Percentiles rank a stretch among this genome's conserved stretches.
Conservation (phyloP, 1,284 basidiomycete genomes). For the Cryptococcus sp. region DNA sequence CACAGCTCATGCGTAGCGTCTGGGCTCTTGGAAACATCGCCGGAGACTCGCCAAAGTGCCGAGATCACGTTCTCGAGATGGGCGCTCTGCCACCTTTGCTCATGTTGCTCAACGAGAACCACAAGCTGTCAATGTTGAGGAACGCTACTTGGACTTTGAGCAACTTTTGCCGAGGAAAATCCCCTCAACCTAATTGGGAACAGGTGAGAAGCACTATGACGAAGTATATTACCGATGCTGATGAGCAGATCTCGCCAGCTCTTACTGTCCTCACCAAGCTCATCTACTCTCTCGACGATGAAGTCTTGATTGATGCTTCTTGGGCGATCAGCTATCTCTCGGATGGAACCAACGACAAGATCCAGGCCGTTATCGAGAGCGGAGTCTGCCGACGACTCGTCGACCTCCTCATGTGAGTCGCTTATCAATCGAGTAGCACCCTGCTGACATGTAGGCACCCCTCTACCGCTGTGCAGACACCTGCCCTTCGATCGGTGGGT, state of each 20-base stretch:
- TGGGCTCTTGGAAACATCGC: conserved; percentile 97
- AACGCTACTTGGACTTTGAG: conserved; percentile 98
- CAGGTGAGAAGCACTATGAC: conserved; percentile 53
- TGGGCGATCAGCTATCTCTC: conserved; percentile 99
- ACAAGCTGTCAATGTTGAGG: conserved; percentile 94
- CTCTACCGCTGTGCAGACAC: conserved; percentile 98
- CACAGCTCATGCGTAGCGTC: conserved; percentile 49
- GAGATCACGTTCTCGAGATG: conserved; percentile 67
- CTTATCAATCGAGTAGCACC: not conserved
- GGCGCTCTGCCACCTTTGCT: conserved; percentile 54
- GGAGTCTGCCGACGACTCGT: conserved; percentile 97
- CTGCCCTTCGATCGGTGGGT: conserved; percentile 92
- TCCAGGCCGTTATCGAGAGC: conserved; percentile 98
- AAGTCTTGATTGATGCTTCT: conserved; percentile 98
- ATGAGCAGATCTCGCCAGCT: conserved; percentile 87
- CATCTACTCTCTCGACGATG: conserved; percentile 98
- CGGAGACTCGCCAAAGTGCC: conserved; percentile 87
- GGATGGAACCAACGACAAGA: conserved; percentile 99
- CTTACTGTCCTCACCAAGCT: conserved; percentile 93
- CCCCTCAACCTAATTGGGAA: conserved; percentile 93
- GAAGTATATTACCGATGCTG: not conserved
- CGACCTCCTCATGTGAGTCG: conserved; percentile 74
- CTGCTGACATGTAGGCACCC: conserved; percentile 55
- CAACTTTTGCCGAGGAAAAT: conserved; percentile 96
- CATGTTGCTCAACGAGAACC: conserved; percentile 54